phyloP scores from a whole-genome alignment of 768 basidiomycete species.

The Boletellus emodensis region DNA sequence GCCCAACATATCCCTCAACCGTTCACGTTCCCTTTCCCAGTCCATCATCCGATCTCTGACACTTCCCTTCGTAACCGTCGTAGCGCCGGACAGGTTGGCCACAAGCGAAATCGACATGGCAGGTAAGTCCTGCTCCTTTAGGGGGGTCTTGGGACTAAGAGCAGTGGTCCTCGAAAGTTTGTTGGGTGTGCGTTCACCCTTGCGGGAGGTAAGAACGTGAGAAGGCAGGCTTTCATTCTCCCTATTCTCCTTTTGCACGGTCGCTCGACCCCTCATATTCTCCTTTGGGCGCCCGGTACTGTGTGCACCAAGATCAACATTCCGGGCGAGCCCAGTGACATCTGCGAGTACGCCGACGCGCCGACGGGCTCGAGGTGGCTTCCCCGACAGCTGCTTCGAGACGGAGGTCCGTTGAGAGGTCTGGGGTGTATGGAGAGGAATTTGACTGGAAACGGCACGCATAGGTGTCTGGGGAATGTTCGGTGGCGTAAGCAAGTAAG shows the following conservation, averaged over 20 bases:
- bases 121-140: constrained; percentile 12
- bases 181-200: constrained; percentile 2
- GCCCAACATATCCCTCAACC: constrained; percentile 60
- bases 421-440: constrained; percentile 14
- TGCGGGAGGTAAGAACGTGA: constrained; percentile 6
- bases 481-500: not conserved
- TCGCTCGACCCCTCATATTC: constrained; percentile 18
- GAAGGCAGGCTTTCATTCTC: constrained; percentile 19
- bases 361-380: constrained; percentile 23
- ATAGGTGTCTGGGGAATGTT: constrained; percentile 7
- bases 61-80: constrained; percentile 26
- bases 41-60: constrained; percentile 63
- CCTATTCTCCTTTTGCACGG: constrained; percentile 26
- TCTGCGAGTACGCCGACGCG: constrained; percentile 37
- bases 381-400: constrained; percentile 27
- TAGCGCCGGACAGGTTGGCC: constrained; percentile 16
- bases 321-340: constrained; percentile 35
- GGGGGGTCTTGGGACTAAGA: constrained; percentile 17
- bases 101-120: constrained; percentile 7
- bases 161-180: not conserved
- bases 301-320: constrained; percentile 29
- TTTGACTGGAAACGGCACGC: constrained; percentile 22
- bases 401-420: constrained; percentile 4
- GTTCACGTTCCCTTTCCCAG: constrained; percentile 70
- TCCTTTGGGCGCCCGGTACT: constrained; percentile 24